Evolutionary conservation across 2,329 filamentous ascomycete genomes (phyloP).

Genomic region (Balansia obtecta): DNA sequence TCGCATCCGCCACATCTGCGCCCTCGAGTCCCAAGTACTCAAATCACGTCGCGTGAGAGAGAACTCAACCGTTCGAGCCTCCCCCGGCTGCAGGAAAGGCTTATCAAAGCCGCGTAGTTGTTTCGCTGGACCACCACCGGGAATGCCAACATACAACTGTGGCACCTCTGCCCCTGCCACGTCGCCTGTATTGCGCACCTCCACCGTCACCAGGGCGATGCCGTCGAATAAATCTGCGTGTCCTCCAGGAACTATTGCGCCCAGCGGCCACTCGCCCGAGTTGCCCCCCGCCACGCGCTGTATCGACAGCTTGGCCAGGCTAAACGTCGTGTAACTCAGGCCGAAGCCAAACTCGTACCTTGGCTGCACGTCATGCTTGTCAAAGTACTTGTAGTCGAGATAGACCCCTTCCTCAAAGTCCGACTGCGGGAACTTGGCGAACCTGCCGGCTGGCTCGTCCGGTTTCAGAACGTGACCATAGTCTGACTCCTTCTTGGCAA

Average conservation of each 20-base stretch:
- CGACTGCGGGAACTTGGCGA: conserved; percentile 36
- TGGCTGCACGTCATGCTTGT: conserved; percentile 32
- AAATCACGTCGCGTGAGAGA: conserved; percentile 49
- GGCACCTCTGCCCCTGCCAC: conserved; percentile 32
- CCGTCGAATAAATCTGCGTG: conserved; percentile 35
- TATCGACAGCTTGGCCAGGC: conserved; percentile 30
- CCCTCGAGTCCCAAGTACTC: conserved; percentile 50
- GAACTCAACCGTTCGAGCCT: conserved; percentile 34
- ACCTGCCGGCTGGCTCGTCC: conserved; percentile 34
- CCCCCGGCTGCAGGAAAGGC: conserved; percentile 32
- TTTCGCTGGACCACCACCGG: conserved; percentile 32
- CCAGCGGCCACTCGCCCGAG: conserved; percentile 24
- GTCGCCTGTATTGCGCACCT: conserved; percentile 29
- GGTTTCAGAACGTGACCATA: conserved; percentile 35
- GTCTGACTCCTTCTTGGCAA: conserved; percentile 42
- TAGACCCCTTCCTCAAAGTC: conserved; percentile 39
- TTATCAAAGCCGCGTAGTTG: conserved; percentile 60
- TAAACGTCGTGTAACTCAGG: conserved; percentile 42
- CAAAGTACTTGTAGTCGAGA: conserved; percentile 44
- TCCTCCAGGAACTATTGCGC: conserved; percentile 29
- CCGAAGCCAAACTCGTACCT: conserved; percentile 46
- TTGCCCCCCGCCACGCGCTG: conserved; percentile 10
- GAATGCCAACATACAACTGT: conserved; percentile 36
- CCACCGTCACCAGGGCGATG: conserved; percentile 25
- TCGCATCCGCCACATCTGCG: conserved; percentile 47